Conservation (phyloP, 2,329 filamentous ascomycete genomes). For the Xylaria polymorpha region DNA sequence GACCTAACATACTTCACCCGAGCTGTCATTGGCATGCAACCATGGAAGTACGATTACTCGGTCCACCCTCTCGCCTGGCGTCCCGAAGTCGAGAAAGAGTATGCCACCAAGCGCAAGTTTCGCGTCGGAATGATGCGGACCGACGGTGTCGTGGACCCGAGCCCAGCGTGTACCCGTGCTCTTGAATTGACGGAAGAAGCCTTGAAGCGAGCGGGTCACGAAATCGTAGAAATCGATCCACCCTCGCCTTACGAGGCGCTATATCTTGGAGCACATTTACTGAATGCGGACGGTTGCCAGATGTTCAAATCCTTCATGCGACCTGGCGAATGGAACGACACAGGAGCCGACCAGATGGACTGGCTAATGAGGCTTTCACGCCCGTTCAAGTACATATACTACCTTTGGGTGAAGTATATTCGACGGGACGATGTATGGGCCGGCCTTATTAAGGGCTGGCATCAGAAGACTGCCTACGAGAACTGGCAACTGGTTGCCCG, state of each 20-base stretch:
- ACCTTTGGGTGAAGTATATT: slow-evolving; percentile 88
- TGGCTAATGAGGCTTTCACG: slow-evolving; percentile 78
- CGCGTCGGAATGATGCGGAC: slow-evolving; percentile 81
- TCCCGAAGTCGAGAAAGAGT: slow-evolving; percentile 68
- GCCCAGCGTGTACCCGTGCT: slow-evolving; percentile 84
- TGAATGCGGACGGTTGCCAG: slow-evolving; percentile 85
- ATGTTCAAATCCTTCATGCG: slow-evolving; percentile 83
- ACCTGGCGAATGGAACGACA: slow-evolving; percentile 81
- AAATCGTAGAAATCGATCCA: slow-evolving; percentile 71
- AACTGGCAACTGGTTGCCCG: slow-evolving; percentile 84
- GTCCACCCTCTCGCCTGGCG: slow-evolving; percentile 89
- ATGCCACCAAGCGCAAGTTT: slow-evolving; percentile 70
- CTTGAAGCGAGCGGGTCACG: slow-evolving; percentile 77
- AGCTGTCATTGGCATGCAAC: slow-evolving; percentile 80
- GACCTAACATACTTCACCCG: slow-evolving; percentile 88
- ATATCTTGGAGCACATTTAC: slow-evolving; percentile 79
- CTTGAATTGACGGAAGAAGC: slow-evolving; percentile 77
- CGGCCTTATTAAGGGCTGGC: slow-evolving; percentile 77
- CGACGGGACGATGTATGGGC: slow-evolving; percentile 82
- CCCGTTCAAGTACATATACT: slow-evolving; percentile 85
- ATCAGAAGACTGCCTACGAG: slow-evolving; percentile 77
- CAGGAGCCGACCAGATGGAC: slow-evolving; percentile 79
- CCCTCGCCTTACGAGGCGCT: slow-evolving; percentile 81
- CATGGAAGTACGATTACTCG: slow-evolving; percentile 88
- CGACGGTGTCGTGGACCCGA: slow-evolving; percentile 86